These are phyloP conservation scores for Corynascus novoguineensis DNA, from an alignment of 495 filamentous ascomycete species.

Conservation along the genomic window DNA sequence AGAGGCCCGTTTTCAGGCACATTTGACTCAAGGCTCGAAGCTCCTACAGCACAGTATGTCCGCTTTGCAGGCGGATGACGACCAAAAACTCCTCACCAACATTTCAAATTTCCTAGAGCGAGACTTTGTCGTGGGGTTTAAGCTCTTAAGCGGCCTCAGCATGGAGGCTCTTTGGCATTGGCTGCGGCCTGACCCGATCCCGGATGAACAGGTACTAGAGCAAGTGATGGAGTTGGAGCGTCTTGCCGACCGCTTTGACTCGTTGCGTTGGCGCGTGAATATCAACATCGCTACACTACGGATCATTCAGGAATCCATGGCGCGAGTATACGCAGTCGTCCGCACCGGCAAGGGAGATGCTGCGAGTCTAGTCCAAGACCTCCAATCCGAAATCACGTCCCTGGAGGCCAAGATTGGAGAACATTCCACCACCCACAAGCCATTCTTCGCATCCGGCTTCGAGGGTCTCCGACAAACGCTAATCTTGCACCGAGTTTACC, in stretches of 20 bases:
- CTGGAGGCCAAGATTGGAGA: slow-evolving; percentile 45
- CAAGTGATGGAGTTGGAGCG: slow-evolving; percentile 56
- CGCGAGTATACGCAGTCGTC: slow-evolving; percentile 45
- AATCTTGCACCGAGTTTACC: slow-evolving; percentile 36
- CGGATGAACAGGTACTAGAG: slow-evolving; percentile 42
- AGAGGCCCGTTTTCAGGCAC: slow-evolving; percentile 51
- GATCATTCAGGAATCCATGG: slow-evolving; percentile 47
- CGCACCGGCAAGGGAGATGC: slow-evolving; percentile 41
- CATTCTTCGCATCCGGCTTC: slow-evolving; percentile 58
- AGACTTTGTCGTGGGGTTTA: slow-evolving; percentile 47
- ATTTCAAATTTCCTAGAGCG: slow-evolving; percentile 33
- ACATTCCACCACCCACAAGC: slow-evolving; percentile 37
- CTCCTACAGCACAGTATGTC: slow-evolving; percentile 25
- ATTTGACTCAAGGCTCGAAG: slow-evolving; percentile 37
- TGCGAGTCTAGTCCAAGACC: slow-evolving; percentile 40
- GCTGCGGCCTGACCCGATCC: slow-evolving; percentile 55
- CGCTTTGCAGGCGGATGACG: slow-evolving; percentile 16
- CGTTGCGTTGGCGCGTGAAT: slow-evolving; percentile 47
- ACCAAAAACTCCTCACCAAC: slow-evolving; percentile 26
- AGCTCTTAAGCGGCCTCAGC: slow-evolving; percentile 66
- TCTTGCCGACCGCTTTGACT: slow-evolving; percentile 71
- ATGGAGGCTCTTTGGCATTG: slow-evolving; percentile 81
- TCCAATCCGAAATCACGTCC: slow-evolving; percentile 53
- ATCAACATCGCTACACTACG: slow-evolving; percentile 40
- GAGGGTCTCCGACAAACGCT: slow-evolving; percentile 61